phyloP scores from a whole-genome alignment of 768 basidiomycete species.

The Serendipita sp. region DNA sequence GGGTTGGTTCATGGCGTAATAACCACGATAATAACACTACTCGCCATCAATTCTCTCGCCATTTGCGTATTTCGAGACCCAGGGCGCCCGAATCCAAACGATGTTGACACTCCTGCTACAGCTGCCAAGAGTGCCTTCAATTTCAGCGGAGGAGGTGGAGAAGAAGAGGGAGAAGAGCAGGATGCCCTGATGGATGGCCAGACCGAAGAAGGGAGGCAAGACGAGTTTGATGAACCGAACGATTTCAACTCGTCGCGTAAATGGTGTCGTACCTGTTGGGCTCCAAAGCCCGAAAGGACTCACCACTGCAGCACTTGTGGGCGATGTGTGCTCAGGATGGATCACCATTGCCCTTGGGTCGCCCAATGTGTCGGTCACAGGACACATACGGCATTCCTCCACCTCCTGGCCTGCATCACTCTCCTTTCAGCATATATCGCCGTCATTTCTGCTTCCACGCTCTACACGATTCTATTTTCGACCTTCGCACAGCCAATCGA shows the following conservation, averaged over 20 bases:
- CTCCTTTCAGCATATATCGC: constrained; percentile 48
- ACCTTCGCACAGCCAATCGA: constrained; percentile 28
- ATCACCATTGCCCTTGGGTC: constrained; percentile 81
- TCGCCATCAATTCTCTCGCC: constrained; percentile 57
- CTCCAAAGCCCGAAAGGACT: constrained; percentile 61
- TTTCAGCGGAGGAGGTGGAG: constrained; percentile 1
- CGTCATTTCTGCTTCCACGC: constrained; percentile 33
- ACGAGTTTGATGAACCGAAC: neutral
- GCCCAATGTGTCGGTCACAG: constrained; percentile 64
- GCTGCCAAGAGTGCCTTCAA: constrained; percentile 7
- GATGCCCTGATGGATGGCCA: constrained; percentile 16
- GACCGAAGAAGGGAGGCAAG: constrained; percentile 14
- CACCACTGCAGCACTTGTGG: constrained; percentile 67
- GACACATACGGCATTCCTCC: constrained; percentile 71
- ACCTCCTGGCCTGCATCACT: constrained; percentile 52
- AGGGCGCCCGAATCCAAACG: constrained; percentile 25
- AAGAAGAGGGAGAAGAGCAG: neutral
- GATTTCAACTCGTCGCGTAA: constrained; percentile 39
- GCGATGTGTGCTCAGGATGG: constrained; percentile 74
- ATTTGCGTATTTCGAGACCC: constrained; percentile 61
- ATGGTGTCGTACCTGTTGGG: constrained; percentile 72
- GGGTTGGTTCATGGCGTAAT: constrained; percentile 33
- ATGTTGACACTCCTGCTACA: constrained; percentile 14
- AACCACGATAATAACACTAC: constrained; percentile 50
- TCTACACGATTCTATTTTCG: constrained; percentile 52